Conservation (phyloP, 2,329 filamentous ascomycete genomes). For the Cladosporium oxysporum region DNA sequence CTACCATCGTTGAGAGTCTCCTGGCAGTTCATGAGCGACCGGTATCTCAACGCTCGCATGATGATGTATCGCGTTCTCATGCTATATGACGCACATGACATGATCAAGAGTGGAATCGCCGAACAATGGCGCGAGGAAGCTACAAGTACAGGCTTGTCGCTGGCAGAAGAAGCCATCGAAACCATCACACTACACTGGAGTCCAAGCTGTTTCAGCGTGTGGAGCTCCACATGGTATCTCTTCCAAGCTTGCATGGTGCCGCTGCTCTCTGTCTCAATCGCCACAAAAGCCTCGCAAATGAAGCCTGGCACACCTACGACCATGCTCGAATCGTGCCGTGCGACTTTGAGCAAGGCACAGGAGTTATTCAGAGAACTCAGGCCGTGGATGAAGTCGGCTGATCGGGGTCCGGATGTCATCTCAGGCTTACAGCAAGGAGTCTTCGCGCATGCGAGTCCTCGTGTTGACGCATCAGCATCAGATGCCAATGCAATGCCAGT, state of each 20-base stretch:
- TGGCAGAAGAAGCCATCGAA: neutral
- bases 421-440: neutral
- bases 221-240: neutral
- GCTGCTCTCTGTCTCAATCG: neutral
- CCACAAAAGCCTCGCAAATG: neutral
- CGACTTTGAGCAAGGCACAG: neutral
- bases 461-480: neutral
- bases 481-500: neutral
- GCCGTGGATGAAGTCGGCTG: slow-evolving; percentile 1
- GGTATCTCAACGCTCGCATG: slow-evolving; percentile 4
- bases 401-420: neutral
- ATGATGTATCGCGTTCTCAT: neutral
- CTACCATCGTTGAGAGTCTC: neutral
- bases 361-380: neutral
- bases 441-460: neutral
- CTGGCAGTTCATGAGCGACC: neutral
- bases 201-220: neutral
- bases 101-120: neutral
- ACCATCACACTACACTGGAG: neutral
- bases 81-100: neutral
- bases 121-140: neutral
- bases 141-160: neutral
- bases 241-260: neutral
- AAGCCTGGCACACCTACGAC: neutral
- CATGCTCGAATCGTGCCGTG: neutral